Evolutionary conservation across 305 asterid species (phyloP), one percentile per base, ranked within the genome.

Genomic region (Fraxinus sp.): DNA sequence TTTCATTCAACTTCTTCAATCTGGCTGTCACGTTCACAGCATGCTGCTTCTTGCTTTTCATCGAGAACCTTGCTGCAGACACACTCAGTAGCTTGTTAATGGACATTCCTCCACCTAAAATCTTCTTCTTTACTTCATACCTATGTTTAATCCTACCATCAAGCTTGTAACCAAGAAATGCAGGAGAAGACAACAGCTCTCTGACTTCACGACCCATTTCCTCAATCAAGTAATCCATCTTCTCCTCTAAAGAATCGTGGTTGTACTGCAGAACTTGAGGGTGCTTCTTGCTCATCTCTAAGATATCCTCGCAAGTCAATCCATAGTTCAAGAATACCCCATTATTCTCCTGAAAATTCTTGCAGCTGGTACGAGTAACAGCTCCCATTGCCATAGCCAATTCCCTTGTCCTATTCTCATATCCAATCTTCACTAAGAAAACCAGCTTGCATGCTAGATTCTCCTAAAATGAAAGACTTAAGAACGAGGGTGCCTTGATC

Each of bases 201-300:
- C 92, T 88, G n/a, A 95, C 97, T 85, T 92, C 94, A 49, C 97
- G 95, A 7, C 98, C 97, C 97, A 94, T 94, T 75, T 91, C 98
- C 85, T 89, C 94, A 35, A 89, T 83, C 91, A 95, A 89, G 88
- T 95, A 95, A 84, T 90, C 87, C 91, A 95, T 33, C 86, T 95
- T 95, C 94, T 91, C 92, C 77, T 92, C 94, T 82, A 95, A 85
- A 28, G 30, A 28, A 28, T 87, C 90, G 5, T 88, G 93, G 76
- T 94, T 95, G 78, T 92, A 95, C 81, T 94, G 97, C 86, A 95
- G 88, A 3, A 94, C 93, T 85, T 94, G 98, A 0, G 95, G 97
- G 70, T 95, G 98, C 82, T 91, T 94, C 89, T 86, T 89, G 89
- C 97, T 92, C 98, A 92, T 95, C 84, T 94, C 98, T 84, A 91